These are phyloP conservation scores for Phytophthora cryptogea DNA, from an alignment of 352 stramenopile genomes.

Conservation along the genomic window DNA sequence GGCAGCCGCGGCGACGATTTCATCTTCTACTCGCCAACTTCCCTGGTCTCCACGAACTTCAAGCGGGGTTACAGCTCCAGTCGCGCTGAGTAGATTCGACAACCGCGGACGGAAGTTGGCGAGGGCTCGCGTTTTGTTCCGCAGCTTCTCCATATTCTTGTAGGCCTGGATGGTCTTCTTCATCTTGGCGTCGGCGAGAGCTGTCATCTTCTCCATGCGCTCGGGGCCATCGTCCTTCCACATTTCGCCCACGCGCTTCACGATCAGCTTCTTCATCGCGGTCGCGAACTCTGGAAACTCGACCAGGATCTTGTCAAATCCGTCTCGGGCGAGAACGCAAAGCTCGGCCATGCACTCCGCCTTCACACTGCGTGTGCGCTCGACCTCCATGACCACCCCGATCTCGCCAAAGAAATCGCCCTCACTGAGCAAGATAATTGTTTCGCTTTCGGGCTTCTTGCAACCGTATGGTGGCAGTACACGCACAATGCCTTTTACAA, in stretches of 20 bases:
- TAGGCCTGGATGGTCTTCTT: slow-evolving; percentile 58
- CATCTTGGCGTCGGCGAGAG: slow-evolving; percentile 64
- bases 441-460: slow-evolving; percentile 29
- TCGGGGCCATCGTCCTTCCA: slow-evolving; percentile 46
- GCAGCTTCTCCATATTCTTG: slow-evolving; percentile 51
- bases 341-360: slow-evolving; percentile 73
- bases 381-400: slow-evolving; percentile 68
- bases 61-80: slow-evolving; percentile 8
- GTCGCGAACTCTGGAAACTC: slow-evolving; percentile 75
- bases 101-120: slow-evolving; percentile 30
- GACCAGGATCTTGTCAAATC: slow-evolving; percentile 71
- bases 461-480: slow-evolving; percentile 51
- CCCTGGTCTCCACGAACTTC: slow-evolving; percentile 9
- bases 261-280: slow-evolving; percentile 71
- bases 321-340: slow-evolving; percentile 60
- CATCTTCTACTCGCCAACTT: slow-evolving; percentile 8
- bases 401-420: slow-evolving; percentile 75
- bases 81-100: slow-evolving; percentile 33
- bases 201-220: slow-evolving; percentile 70
- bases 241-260: slow-evolving; percentile 71
- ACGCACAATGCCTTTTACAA: slow-evolving; percentile 69
- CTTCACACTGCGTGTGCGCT: slow-evolving; percentile 62
- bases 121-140: slow-evolving; percentile 39
- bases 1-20: slow-evolving; percentile 20
- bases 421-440: slow-evolving; percentile 62